phyloP scores from a whole-genome alignment of 306 rosid species.

The Vigna hirtella region DNA sequence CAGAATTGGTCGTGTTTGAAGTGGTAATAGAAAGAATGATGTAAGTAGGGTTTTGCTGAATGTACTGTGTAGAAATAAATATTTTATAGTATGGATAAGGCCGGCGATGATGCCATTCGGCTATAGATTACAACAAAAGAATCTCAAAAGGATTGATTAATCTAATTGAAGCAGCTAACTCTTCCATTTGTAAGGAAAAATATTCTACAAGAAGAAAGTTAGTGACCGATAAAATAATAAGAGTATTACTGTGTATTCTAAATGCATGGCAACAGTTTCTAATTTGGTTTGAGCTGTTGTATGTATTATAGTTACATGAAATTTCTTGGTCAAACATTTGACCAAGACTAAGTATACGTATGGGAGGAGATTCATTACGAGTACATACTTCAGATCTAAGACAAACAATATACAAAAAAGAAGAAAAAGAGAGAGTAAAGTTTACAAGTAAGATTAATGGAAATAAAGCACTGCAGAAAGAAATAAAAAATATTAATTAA shows the following conservation, averaged over 20 bases:
- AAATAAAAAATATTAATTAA: too few relatives aligned
- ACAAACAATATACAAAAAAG: too few relatives aligned
- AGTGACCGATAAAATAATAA: background rate
- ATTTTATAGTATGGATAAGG: background rate
- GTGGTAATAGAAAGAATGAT: background rate
- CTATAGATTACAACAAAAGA: slow-evolving; percentile 20
- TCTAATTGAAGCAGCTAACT: slow-evolving; percentile 5
- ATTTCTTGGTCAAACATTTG: too few relatives aligned
- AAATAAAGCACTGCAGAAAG: background rate
- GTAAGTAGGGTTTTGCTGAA: slow-evolving; percentile 1
- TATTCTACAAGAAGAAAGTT: background rate
- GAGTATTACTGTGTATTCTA: background rate
- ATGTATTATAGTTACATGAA: background rate
- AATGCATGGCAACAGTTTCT: slow-evolving; percentile 8
- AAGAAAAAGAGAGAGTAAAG: too few relatives aligned
- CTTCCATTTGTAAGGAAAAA: slow-evolving; percentile 31
- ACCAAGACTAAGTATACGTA: too few relatives aligned
- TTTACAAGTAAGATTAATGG: background rate
- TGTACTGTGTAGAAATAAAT: too few relatives aligned
- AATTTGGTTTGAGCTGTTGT: slow-evolving; percentile 35
- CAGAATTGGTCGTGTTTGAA: slow-evolving; percentile 42
- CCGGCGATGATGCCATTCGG: slow-evolving; percentile 23
- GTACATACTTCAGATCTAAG: too few relatives aligned
- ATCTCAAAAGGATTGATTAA: slow-evolving; percentile 29
- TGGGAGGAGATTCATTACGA: too few relatives aligned